Base-by-base conservation (phyloP, 257 asterid species). In the Eustoma russellianum region DNA sequence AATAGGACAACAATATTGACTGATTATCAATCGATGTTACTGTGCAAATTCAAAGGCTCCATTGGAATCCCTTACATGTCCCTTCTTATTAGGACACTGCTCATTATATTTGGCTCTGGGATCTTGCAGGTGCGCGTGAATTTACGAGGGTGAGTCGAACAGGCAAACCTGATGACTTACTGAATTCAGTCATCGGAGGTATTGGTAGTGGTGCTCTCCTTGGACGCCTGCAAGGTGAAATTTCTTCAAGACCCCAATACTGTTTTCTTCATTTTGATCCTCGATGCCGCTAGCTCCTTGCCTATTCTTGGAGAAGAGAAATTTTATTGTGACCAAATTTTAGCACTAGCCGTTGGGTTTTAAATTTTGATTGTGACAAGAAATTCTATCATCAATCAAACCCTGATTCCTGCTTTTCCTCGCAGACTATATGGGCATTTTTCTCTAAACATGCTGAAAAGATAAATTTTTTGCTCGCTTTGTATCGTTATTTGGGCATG, bases 171-270 rank as follows among this genome's bases (percentile, higher is more conserved):
- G 96, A 91, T 61, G 96, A 91, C 78, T 70, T 87, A 65, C 56
- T 84, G 18, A 91, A 91, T 74, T 91, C 96, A 10, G 69, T 50
- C n/a, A 62, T 91, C 59, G 98, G 92, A 72, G 98, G 98, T 62
- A 72, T 84, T 60, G 82, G 83, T 55, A 77, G 94, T 13, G 98
- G 98, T 43, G 95, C 98, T 44, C 50, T 87, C 61, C 95, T 87
- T 10, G 98, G 98, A 48, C 96, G 94, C 56, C 87, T 91, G 66
- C 98, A 91, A 87, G 98, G 98, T 73, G 18, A 24, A 5, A 0
- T 17, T 19, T 14, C 17, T 9, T 3, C 14, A 34, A 17, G 33
- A 33, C 53, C 50, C 46, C 19, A 18, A 13, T 33, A 17, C 19
- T 48, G 38, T 46, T n/a, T 52, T 34, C 12, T 38, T 5, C 43